Evolutionary conservation across 257 asterid species (phyloP).

Genomic region (Plantago elongata): DNA sequence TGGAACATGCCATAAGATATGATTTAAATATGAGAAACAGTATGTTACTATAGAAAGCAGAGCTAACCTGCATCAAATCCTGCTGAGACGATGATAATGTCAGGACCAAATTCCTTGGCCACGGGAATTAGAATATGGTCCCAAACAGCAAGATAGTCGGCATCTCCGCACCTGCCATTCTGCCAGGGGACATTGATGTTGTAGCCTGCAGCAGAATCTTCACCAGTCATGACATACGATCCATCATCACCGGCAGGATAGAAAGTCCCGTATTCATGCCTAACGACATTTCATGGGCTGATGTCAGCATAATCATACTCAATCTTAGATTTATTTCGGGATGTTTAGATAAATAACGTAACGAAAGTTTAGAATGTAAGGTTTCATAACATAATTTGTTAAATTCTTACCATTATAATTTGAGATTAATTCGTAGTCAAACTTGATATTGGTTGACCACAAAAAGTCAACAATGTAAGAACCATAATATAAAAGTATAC

Average conservation of each 20-base stretch:
- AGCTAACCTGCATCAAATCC: conserved; percentile 96
- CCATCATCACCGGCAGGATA: conserved; percentile 82
- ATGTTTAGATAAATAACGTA: not conserved
- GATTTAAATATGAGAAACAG: conserved; percentile 2
- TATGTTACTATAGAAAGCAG: conserved; percentile 3
- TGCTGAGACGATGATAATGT: conserved; percentile 75
- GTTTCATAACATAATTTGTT: too few relatives aligned
- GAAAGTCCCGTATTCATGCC: conserved; percentile 73
- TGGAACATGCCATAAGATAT: not conserved
- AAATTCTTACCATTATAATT: too few relatives aligned
- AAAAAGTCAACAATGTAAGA: too few relatives aligned
- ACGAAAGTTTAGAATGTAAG: too few relatives aligned
- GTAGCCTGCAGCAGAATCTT: conserved; percentile 79
- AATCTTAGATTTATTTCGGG: not conserved
- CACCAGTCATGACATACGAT: conserved; percentile 74
- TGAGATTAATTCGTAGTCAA: too few relatives aligned
- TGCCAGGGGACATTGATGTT: conserved; percentile 98
- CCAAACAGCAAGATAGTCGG: conserved; percentile 96
- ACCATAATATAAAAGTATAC: too few relatives aligned
- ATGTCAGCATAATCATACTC: not conserved
- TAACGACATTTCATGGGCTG: conserved; percentile 9
- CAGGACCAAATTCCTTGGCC: conserved; percentile 83
- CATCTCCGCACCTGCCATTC: conserved; percentile 75
- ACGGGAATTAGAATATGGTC: conserved; percentile 82
- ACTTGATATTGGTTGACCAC: too few relatives aligned